Base-by-base conservation (phyloP, 495 filamentous ascomycete genomes). In the Mycothermus thermophilus region DNA sequence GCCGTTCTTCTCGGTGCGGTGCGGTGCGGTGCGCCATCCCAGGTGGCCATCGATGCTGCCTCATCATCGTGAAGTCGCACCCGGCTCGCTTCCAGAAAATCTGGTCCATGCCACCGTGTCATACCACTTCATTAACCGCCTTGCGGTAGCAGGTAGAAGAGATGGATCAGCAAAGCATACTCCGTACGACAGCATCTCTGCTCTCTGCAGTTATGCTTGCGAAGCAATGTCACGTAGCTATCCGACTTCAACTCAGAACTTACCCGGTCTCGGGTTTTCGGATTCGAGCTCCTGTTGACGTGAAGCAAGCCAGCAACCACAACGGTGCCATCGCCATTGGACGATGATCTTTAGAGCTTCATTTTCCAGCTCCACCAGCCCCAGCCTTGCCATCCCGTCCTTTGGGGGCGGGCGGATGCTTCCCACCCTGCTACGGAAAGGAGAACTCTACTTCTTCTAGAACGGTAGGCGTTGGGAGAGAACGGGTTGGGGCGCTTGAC, bases 211-310 rank as follows among this genome's bases (percentile, higher is more conserved):
- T 25, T 25, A n/a, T n/a, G n/a, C n/a, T n/a, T n/a, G n/a, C n/a
- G n/a, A n/a, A n/a, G 22, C 22, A 25, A 6, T 25, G 22, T 25
- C 22, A 6, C 6, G 6, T 6, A 25, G 11, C 22, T 11, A 25
- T 25, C 22, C 11, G 22, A 11, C 6, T 6, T 25, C n/a, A n/a
- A n/a, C n/a, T n/a, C n/a, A n/a, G n/a, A 20, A 12, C 40, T 15
- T 43, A 26, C 15, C 33, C 31, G 23, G 41, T 41, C 38, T 49
- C 48, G 48, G 46, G 30, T 51, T n/a, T 44, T 51, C 46, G 51
- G 51, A 39, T 37, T n/a, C n/a, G 39, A 42, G 27, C 28, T 38
- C 39, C 33, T 30, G 37, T 34, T 24, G 35, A 25, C 40, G 19
- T 45, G 41, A 47, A 39, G 44, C 47, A 46, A 39, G 32, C n/a